phyloP scores from a whole-genome alignment of 495 filamentous ascomycete species.

The Astrothelium macrocarpum region DNA sequence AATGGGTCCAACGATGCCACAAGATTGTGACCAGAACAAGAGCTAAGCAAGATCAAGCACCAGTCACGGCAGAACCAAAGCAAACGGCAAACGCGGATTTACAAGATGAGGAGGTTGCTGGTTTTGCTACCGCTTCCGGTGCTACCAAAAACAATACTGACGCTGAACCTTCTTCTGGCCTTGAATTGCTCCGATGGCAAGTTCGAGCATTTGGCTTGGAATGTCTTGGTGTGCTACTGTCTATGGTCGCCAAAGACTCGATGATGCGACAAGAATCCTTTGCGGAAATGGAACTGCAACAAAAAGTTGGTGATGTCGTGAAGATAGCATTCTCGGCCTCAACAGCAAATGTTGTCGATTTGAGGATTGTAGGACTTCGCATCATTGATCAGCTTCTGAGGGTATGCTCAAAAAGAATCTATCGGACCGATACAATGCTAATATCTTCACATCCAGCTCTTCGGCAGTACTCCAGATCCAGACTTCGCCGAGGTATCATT shows the following conservation, averaged over 20 bases:
- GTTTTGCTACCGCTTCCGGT: slow-evolving; percentile 68
- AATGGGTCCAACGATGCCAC: slow-evolving; percentile 84
- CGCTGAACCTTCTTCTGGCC: slow-evolving; percentile 51
- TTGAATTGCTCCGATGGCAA: slow-evolving; percentile 91
- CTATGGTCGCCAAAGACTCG: slow-evolving; percentile 65
- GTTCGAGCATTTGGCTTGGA: slow-evolving; percentile 90
- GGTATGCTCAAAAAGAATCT: slow-evolving; percentile 21
- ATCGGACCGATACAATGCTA: not conserved
- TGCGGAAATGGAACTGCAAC: slow-evolving; percentile 66
- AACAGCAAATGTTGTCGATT: slow-evolving; percentile 80
- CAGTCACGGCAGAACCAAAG: slow-evolving; percentile 40
- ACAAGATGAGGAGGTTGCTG: slow-evolving; percentile 92
- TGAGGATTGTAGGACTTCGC: slow-evolving; percentile 79
- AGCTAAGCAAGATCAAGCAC: slow-evolving; percentile 41
- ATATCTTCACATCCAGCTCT: slow-evolving; percentile 49
- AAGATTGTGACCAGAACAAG: slow-evolving; percentile 80
- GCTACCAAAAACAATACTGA: slow-evolving; percentile 54
- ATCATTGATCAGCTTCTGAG: slow-evolving; percentile 89
- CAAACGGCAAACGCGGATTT: slow-evolving; percentile 55
- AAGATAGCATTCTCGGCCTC: slow-evolving; percentile 96
- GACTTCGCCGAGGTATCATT: slow-evolving; percentile 93
- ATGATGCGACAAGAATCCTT: slow-evolving; percentile 55
- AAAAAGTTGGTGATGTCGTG: slow-evolving; percentile 83
- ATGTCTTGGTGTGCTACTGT: slow-evolving; percentile 76
- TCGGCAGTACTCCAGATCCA: slow-evolving; percentile 89